Evolutionary conservation across 495 filamentous ascomycete species (phyloP), one percentile per base, ranked within the genome.

Genomic region (Oleoguttula mirabilis): DNA sequence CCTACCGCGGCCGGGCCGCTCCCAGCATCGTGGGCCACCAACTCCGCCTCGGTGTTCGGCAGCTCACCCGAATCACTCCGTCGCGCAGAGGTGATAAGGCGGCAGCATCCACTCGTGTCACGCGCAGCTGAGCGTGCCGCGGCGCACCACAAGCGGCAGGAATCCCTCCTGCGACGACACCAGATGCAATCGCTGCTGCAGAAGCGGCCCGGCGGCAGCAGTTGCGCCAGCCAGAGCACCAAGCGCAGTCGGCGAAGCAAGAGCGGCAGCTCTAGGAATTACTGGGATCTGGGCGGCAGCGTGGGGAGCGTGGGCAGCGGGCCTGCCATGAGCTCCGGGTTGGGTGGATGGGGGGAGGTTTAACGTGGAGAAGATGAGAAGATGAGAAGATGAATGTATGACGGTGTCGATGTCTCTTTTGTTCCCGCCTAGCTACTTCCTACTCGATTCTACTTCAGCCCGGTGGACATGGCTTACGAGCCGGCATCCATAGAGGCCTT

Each of bases 201-300:
- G 36, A 73, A 77, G 39, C 71, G 73, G 14, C 67, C 66, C 35
- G 71, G 65, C 55, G 76, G 61, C 10, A 54, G 51, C 20, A 84
- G 80, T 54, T 88, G 82, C 60, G 84, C 82, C 6, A 84, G 82
- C 45, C 79, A 87, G 58, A 88, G 84, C 60, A 80, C 75, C 20
- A 77, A 72, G 65, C 65, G 69, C 61, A 67, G 76, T 46, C 60
- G 73, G 43, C 60, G 70, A 56, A 59, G 69, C 0, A 45, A 63
- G 33, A 67, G 60, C 64, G 28, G 67, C 23, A 60, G 60, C 39
- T 46, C 47, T 27, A 46, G 63, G 43, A 76, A 82, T 66, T 94
- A 85, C 59, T 93, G 87, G 87, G 86, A 92, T 58, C 73, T 88
- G 37, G 82, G 83, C 17, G 80, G 74, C 0, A 84, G 78, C 48